phyloP scores from a whole-genome alignment of 805 yeast species.

The Wickerhamomyces rabaulensis region DNA sequence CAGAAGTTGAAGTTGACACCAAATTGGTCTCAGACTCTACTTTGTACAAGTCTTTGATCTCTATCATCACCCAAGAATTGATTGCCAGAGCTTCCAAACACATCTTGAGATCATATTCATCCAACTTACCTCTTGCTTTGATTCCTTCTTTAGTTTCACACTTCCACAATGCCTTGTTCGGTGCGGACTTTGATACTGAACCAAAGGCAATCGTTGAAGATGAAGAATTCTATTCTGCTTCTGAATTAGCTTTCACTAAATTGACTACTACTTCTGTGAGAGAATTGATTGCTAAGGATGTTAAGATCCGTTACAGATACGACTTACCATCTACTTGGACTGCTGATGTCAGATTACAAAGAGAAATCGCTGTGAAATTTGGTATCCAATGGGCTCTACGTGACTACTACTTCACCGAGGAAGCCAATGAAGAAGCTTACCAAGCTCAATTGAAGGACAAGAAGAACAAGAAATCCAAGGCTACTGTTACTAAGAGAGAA shows the following conservation, averaged over 20 bases:
- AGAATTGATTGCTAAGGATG: conserved; percentile 45
- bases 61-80: conserved; percentile 46
- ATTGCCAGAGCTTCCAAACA: conserved; percentile 79
- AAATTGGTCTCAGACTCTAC: conserved; percentile 8
- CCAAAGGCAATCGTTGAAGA: conserved; percentile 41
- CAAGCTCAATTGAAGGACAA: conserved; percentile 31
- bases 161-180: conserved; percentile 67
- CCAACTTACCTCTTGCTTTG: conserved; percentile 44
- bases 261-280: conserved; percentile 43
- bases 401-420: conserved; percentile 36
- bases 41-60: conserved; percentile 12
- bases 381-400: conserved; percentile 80
- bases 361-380: conserved; percentile 68
- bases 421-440: conserved; percentile 27
- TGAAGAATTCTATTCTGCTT: conserved; percentile 35
- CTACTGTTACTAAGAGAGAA: conserved; percentile 7
- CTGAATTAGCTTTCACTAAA: conserved; percentile 35
- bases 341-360: conserved; percentile 42
- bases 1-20: conserved; percentile 12
- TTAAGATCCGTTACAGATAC: conserved; percentile 58
- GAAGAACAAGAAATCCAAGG: conserved; percentile 22
- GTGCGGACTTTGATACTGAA: conserved; percentile 36
- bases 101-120: conserved; percentile 47
- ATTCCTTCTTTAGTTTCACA: conserved; percentile 61
- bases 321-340: conserved; percentile 48